Conservation (phyloP, 306 rosid genomes). For the Prosopis cineraria region DNA sequence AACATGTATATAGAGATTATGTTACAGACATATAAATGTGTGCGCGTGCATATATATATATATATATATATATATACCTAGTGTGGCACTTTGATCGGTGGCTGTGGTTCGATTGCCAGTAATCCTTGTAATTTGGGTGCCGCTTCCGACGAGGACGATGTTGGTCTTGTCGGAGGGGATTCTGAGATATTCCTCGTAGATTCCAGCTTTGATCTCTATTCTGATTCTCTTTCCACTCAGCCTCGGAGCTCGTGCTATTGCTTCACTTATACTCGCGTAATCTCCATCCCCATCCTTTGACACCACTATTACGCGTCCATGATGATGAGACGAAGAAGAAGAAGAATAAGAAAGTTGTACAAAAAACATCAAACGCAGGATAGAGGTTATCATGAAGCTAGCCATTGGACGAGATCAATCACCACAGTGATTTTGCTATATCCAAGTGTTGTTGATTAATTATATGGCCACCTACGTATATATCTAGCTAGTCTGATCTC, state of each 20-base stretch:
- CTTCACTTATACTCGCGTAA: background rate
- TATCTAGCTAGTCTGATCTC: background rate
- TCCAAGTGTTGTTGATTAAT: background rate
- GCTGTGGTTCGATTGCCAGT: background rate
- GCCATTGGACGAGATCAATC: background rate
- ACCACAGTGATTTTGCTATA: background rate
- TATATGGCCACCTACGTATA: background rate
- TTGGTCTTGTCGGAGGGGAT: background rate
- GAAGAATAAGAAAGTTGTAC: background rate
- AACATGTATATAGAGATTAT: background rate
- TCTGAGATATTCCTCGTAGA: background rate
- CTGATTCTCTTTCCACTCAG: background rate
- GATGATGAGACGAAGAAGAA: background rate
- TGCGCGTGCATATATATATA: background rate
- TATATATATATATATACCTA: background rate
- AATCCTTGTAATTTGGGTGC: background rate
- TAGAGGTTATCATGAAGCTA: background rate
- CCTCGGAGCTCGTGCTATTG: background rate
- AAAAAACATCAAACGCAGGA: background rate
- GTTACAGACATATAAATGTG: too few relatives aligned
- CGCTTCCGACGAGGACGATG: background rate
- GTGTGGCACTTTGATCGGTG: background rate
- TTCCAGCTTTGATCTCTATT: background rate
- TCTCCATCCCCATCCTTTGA: background rate
- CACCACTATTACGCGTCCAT: background rate